Conservation (phyloP, 2,329 filamentous ascomycete species). For the Chaetomium strumarium region DNA sequence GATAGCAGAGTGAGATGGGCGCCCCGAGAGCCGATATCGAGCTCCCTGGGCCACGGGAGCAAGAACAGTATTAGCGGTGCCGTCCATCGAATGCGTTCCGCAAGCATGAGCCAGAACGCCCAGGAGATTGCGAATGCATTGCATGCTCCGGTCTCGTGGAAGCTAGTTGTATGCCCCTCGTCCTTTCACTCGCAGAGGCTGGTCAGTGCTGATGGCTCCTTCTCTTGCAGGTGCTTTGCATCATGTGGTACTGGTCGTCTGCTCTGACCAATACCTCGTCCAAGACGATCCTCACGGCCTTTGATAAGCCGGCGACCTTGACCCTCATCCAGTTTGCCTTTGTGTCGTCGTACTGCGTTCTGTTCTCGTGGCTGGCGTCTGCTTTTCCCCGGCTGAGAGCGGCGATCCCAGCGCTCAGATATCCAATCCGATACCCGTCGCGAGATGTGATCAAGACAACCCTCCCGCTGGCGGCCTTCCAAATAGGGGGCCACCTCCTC, state of each 20-base stretch:
- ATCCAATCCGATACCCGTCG: conserved; percentile 76
- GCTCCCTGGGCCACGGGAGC: conserved; percentile 52
- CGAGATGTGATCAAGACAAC: conserved; percentile 79
- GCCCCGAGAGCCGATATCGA: conserved; percentile 18
- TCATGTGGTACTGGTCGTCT: conserved; percentile 91
- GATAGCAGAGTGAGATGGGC: conserved; percentile 38
- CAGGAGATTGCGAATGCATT: conserved; percentile 90
- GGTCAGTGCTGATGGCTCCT: conserved; percentile 24
- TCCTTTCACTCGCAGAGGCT: conserved; percentile 2
- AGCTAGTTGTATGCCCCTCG: conserved; percentile 63
- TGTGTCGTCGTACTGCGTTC: conserved; percentile 79
- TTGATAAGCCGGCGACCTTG: conserved; percentile 84
- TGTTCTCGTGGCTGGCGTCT: conserved; percentile 69
- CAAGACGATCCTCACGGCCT: conserved; percentile 89
- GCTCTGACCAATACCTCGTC: conserved; percentile 96
- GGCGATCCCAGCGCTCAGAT: conserved; percentile 69
- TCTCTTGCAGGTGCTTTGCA: conserved; percentile 63
- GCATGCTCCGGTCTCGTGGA: conserved; percentile 82
- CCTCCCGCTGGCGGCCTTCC: conserved; percentile 85
- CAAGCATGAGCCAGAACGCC: conserved; percentile 85
- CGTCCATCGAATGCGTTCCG: conserved; percentile 74
- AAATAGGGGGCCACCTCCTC: conserved; percentile 87
- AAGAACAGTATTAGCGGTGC: conserved; percentile 89
- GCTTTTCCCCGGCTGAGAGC: conserved; percentile 65
- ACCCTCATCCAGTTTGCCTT: conserved; percentile 92